Evolutionary conservation across 2,329 filamentous ascomycete species (phyloP).

Genomic region (Aspergillus viridinutans): DNA sequence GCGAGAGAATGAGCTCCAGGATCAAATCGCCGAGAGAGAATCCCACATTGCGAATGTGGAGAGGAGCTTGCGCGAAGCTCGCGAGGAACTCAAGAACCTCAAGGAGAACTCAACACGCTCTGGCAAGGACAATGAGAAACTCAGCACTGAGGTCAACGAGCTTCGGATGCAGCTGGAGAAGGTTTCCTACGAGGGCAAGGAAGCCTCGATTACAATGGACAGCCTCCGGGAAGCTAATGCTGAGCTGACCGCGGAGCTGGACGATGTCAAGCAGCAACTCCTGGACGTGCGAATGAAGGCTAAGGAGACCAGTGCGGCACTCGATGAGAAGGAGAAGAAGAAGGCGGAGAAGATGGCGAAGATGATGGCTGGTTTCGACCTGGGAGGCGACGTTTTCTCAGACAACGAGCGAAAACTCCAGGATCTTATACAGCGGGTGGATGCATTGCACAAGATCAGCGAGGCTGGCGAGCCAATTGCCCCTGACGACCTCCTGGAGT

Average conservation of each 20-base stretch:
- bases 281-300: slow-evolving; percentile 95
- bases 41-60: slow-evolving; percentile 73
- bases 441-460: slow-evolving; percentile 72
- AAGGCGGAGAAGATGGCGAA: slow-evolving; percentile 99
- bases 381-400: slow-evolving; percentile 88
- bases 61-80: slow-evolving; percentile 73
- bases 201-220: slow-evolving; percentile 96
- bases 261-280: slow-evolving; percentile 93
- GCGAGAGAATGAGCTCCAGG: slow-evolving; percentile 93
- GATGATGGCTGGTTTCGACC: slow-evolving; percentile 99
- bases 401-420: slow-evolving; percentile 85
- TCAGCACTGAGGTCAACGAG: slow-evolving; percentile 82
- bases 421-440: slow-evolving; percentile 77
- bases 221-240: slow-evolving; percentile 91
- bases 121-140: slow-evolving; percentile 83
- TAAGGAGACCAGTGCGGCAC: slow-evolving; percentile 81
- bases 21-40: slow-evolving; percentile 92
- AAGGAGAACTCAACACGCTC: slow-evolving; percentile 82
- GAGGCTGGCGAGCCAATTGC: slow-evolving; percentile 73
- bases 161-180: slow-evolving; percentile 96
- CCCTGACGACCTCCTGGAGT: slow-evolving; percentile 71
- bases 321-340: slow-evolving; percentile 97
- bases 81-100: slow-evolving; percentile 78
- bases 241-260: slow-evolving; percentile 85
- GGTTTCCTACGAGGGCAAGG: slow-evolving; percentile 91